Base-by-base conservation (phyloP, 2,329 filamentous ascomycete species). In the Phialocephala subalpina region DNA sequence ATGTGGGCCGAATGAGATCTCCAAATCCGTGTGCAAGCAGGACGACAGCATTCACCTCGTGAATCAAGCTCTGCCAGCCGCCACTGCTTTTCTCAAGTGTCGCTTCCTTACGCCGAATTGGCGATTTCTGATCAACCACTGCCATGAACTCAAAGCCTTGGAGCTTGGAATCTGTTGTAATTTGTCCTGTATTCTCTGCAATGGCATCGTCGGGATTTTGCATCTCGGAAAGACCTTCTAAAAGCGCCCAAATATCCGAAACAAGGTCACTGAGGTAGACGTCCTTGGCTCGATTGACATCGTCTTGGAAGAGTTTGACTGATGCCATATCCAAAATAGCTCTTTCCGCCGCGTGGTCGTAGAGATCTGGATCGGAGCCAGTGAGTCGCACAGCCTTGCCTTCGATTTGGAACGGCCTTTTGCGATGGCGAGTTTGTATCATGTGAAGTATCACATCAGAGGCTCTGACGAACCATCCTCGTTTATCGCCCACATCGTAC, bases 141-240 rank as follows among this genome's bases (percentile, higher is more conserved):
- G 62, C 59, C 60, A 65, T 67, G 27, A 67, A 67, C 29, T 65
- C 66, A 33, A 52, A 67, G 2, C 66, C 66, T 40, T 22, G 20
- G 2, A 65, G 45, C 4, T 36, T 27, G 11, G 9, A 8, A 8
- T 45, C 9, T 12, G 35, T 25, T 9, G 18, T 57, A 18, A 49
- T 20, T 14, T 59, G 9, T 49, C 4, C 12, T 49, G 18, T 11
- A 49, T 11, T 49, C 12, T 22, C 45, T 36, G 33, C 27, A 6
- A 35, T 27, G 16, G 36, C 18, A 27, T 63, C 45, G 14, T 61
- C 35, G 8, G 25, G 25, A 16, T 45, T 53, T 47, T 56, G n/a
- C 18, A 33, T 45, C 35, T 66, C 60, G 18, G 47, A 22, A 9
- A 65, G 25, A 7, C 57, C 25, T 52, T 65, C 63, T 7, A 63